A percentile compares a stretch with the other conserved stretches of the same genome.
Evolutionary conservation across 176 grass and related monocot genomes (phyloP).

Genomic region (Aechmea fasciata): DNA sequence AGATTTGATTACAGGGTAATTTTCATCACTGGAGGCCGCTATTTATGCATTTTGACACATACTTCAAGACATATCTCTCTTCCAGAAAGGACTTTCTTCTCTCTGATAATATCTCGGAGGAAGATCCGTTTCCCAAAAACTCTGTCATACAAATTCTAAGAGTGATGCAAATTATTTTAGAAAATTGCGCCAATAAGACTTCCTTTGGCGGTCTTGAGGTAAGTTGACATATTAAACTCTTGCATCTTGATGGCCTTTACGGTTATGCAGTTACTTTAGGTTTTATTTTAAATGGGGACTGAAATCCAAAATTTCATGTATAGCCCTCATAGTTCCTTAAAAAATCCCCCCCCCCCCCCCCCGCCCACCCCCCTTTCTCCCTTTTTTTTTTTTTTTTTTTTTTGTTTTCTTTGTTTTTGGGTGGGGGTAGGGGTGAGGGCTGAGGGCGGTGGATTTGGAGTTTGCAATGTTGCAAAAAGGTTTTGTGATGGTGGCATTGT

Average conservation of each 20-base stretch:
- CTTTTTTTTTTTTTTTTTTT: conserved; percentile 13
- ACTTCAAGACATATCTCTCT: conserved; percentile 89
- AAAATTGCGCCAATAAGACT: conserved; percentile 90
- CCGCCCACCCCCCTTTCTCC: too few relatives aligned
- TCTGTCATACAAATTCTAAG: conserved; percentile 82
- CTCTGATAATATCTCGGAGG: conserved; percentile 62
- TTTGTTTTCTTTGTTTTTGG: conserved; percentile 3
- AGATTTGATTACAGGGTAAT: conserved; percentile 61
- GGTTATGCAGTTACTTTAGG: not conserved
- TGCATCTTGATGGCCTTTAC: not conserved
- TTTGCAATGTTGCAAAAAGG: too few relatives aligned
- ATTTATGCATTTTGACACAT: conserved; percentile 87
- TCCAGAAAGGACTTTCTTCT: conserved; percentile 86
- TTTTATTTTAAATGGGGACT: too few relatives aligned
- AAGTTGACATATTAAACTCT: conserved; percentile 16
- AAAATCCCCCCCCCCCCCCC: too few relatives aligned
- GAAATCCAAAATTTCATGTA: too few relatives aligned
- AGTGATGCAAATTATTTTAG: conserved; percentile 92
- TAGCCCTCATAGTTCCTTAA: too few relatives aligned
- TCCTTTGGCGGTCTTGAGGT: conserved; percentile 87
- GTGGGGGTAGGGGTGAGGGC: too few relatives aligned
- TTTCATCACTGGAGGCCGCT: conserved; percentile 97
- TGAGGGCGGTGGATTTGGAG: too few relatives aligned
- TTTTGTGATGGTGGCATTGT: too few relatives aligned
- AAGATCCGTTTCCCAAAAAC: conserved; percentile 79